A percentile compares a stretch with the other conserved stretches of the same genome.
phyloP scores from a whole-genome alignment of 2,329 filamentous ascomycete species.

The Colletotrichum sp. region DNA sequence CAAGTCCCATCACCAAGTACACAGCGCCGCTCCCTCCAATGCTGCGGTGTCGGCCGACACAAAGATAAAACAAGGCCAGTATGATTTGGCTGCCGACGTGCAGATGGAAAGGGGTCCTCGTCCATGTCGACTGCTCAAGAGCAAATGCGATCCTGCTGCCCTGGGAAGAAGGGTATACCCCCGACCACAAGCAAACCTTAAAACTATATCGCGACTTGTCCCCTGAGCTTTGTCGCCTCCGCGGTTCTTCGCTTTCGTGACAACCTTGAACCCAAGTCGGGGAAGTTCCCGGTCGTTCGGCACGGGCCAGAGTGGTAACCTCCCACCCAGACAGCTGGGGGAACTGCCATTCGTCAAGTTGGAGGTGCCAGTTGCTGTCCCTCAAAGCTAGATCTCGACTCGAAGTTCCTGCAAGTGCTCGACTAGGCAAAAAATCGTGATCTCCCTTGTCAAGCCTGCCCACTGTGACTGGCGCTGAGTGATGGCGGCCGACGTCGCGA shows the following conservation, averaged over 20 bases:
- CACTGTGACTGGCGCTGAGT: neutral
- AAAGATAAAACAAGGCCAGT: conserved; percentile 10
- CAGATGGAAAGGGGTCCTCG: neutral
- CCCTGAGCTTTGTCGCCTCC: neutral
- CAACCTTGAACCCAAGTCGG: neutral
- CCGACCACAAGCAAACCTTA: neutral
- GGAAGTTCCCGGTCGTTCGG: neutral
- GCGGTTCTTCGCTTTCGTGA: neutral
- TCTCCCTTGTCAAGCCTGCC: neutral
- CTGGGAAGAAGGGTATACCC: neutral
- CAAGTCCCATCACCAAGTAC: neutral
- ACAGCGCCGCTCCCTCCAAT: conserved; percentile 1
- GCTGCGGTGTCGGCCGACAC: neutral
- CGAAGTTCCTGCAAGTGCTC: neutral
- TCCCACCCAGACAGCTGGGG: neutral
- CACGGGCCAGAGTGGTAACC: neutral
- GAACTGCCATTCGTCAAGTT: neutral
- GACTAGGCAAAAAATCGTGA: neutral
- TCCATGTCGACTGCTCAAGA: neutral
- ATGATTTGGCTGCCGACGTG: neutral
- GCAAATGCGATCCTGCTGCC: neutral
- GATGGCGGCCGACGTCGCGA: neutral
- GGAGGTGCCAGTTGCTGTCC: neutral
- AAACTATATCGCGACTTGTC: neutral
- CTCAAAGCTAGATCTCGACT: neutral